Conservation (phyloP, 2,329 filamentous ascomycete genomes). For the Hirsutella minnesotensis region DNA sequence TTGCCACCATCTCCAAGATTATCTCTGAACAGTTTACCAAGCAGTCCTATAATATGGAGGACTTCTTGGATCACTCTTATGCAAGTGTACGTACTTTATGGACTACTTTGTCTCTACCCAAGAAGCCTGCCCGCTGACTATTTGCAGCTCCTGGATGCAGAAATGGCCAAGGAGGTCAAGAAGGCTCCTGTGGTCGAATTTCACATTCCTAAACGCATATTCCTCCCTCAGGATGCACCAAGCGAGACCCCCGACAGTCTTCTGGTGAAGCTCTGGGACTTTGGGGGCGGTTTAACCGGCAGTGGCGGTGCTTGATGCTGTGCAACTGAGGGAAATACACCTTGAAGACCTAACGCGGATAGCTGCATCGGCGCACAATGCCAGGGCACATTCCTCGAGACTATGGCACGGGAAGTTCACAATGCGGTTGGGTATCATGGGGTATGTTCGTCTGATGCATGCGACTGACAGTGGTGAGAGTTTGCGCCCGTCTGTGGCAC, state of each 20-base stretch:
- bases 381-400: too few relatives aligned
- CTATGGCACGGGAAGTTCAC: too few relatives aligned
- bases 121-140: background rate
- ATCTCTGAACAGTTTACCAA: constrained; percentile 97
- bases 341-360: too few relatives aligned
- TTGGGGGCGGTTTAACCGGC: constrained; percentile 17
- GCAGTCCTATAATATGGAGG: constrained; percentile 85
- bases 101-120: background rate
- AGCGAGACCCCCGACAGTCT: constrained; percentile 39
- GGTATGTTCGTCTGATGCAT: too few relatives aligned
- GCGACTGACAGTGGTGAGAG: too few relatives aligned
- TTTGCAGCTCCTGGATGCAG: constrained; percentile 64
- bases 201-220: constrained; percentile 81
- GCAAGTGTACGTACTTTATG: constrained; percentile 46
- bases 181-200: constrained; percentile 85
- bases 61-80: constrained; percentile 94
- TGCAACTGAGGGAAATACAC: too few relatives aligned
- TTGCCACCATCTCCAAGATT: constrained; percentile 86
- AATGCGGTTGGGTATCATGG: too few relatives aligned
- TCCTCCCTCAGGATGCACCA: constrained; percentile 40
- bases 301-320: constrained; percentile 11
- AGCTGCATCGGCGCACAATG: too few relatives aligned
- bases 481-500: too few relatives aligned
- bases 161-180: constrained; percentile 72
- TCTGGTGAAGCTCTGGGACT: constrained; percentile 50